These are phyloP conservation scores for Glycyrrhiza uralensis DNA, from an alignment of 306 rosid species.

Conservation along the genomic window DNA sequence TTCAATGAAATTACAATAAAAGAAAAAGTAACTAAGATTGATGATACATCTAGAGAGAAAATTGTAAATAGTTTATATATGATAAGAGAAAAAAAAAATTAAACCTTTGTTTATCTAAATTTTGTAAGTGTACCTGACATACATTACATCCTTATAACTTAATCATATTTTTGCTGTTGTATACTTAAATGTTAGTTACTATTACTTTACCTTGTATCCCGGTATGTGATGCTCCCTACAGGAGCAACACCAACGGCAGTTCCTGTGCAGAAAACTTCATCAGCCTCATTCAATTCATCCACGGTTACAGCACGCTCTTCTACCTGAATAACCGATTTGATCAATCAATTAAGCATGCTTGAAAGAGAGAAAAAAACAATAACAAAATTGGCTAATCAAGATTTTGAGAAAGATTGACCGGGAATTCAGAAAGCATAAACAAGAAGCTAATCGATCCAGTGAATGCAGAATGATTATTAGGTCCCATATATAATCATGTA, in stretches of 20 bases:
- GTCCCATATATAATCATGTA: background rate
- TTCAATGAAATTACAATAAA: background rate
- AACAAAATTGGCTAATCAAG: background rate
- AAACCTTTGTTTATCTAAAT: background rate
- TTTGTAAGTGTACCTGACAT: background rate
- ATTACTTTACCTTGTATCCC: conserved; percentile 43
- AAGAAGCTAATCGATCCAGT: background rate
- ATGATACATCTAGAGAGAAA: background rate
- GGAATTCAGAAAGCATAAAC: background rate
- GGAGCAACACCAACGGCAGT: conserved; percentile 87
- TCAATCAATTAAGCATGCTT: background rate
- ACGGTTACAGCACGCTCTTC: conserved; percentile 53
- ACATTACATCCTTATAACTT: background rate
- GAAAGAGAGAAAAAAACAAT: no score
- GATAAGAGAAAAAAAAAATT: background rate
- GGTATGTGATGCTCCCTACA: conserved; percentile 65
- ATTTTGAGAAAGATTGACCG: background rate
- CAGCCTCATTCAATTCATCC: conserved; percentile 72
- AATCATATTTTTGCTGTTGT: background rate
- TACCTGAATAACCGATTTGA: conserved; percentile 46
- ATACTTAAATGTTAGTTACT: background rate
- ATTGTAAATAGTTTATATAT: background rate
- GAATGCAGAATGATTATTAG: background rate
- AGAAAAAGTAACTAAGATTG: background rate
- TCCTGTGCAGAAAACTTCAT: conserved; percentile 92